Evolutionary conservation across 306 rosid species (phyloP).

Genomic region (Malus orientalis): DNA sequence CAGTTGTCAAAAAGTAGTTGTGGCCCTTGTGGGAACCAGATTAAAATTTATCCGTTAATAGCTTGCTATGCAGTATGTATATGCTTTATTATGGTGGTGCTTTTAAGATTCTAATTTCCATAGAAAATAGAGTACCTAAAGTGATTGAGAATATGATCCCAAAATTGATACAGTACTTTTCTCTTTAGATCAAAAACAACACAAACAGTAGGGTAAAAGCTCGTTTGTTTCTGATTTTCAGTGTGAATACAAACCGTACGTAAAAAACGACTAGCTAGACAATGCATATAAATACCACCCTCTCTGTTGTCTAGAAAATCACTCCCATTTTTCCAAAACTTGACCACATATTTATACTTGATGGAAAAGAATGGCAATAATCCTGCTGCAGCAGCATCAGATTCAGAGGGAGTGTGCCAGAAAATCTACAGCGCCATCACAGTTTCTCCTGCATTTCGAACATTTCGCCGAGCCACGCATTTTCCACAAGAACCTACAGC

Average conservation of each 20-base stretch:
- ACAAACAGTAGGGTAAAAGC: no score
- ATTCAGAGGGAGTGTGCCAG: conserved; percentile 30
- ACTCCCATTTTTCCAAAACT: background rate
- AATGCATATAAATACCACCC: conserved; percentile 2
- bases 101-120: background rate
- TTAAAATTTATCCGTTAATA: background rate
- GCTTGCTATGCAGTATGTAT: no score
- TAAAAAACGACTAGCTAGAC: background rate
- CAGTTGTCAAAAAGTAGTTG: background rate
- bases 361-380: conserved; percentile 28
- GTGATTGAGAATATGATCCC: conserved; percentile 50
- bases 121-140: conserved; percentile 13
- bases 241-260: no score
- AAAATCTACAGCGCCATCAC: conserved; percentile 39
- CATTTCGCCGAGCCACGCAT: conserved; percentile 8
- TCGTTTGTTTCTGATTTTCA: no score
- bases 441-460: conserved; percentile 20
- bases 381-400: background rate
- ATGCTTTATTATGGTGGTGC: background rate
- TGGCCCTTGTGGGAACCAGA: background rate
- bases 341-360: background rate
- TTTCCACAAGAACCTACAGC: background rate
- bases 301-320: background rate
- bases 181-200: background rate
- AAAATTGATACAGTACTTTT: background rate